Evolutionary conservation across 2,329 filamentous ascomycete genomes (phyloP), one percentile per base, ranked within the genome.

Genomic region (Xylaria sp.): DNA sequence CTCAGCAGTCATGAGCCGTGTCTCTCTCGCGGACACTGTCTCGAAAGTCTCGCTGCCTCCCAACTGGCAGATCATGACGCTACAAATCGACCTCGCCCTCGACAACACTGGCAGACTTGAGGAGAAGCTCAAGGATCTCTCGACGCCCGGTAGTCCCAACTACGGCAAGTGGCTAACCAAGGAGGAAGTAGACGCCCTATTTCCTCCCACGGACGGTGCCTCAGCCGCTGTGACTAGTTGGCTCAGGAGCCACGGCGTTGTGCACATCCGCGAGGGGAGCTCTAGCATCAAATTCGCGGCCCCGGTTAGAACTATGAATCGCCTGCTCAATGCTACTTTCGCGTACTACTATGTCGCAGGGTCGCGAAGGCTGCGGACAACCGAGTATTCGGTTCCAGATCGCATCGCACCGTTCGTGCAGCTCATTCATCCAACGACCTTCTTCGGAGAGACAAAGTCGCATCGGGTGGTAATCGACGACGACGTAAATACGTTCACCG

Each of bases 351-450:
- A 75, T 55, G 71, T 72, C 13, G 74, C 73, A 4, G 72, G 68
- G 4, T 66, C 70, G 19, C 71, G 73, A 31, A 77, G 79, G 64
- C 72, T 65, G 59, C 59, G 64, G 23, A 68, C 64, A n/a, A 62
- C 47, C 3, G 57, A 60, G 33, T 68, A 67, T 47, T 67, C 63
- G 1, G 63, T 68, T n/a, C 65, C 64, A 0, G 72, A 76, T 7
- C 67, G 74, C 17, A 62, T 80, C 54, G 64, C 70, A 3, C 25
- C 51, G 2, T 57, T 75, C 56, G 75, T 80, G 62, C 76, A 79
- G 62, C 63, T 79, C 27, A 72, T 80, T 48, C 75, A 77, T 35
- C 78, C 78, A 0, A 80, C 78, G 3, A 78, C 77, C n/a, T 79
- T 75, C 66, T 81, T 82, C 58, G 78, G 77, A 48, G 46, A 56